Evolutionary conservation across 2,329 filamentous ascomycete species (phyloP), one percentile per base, ranked within the genome.

Genomic region (Arthrobotrys pseudoclavata): DNA sequence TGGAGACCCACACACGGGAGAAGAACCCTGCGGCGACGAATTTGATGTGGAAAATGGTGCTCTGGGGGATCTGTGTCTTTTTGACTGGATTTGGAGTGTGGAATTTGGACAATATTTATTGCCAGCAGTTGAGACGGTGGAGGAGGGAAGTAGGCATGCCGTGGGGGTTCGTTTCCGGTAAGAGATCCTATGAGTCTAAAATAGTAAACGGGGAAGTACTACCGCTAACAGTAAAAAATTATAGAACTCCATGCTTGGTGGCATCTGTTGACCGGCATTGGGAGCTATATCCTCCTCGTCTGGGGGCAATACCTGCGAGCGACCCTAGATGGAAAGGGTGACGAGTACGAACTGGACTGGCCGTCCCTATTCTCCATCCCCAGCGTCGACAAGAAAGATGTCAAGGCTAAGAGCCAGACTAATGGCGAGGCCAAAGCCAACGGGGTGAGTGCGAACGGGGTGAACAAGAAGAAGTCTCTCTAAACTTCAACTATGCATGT

Each of bases 241-340:
- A 37, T 55, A 57, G 81, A 82, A 71, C 79, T 81, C 3, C 81
- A 82, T 66, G 81, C 80, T 10, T 81, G 80, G 79, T 82, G 91
- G 91, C 92, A 95, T 84, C 82, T 95, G 42, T 90, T 95, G 87
- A 96, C 93, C 0, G 92, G 92, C 12, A 86, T 91, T 40, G 93
- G 93, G 83, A 92, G 92, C 15, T 96, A 96, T 83, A 91, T 91
- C 82, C 93, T 95, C 82, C 93, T 96, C 80, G 86, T 89, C 13
- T 96, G 93, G 92, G 91, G 92, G 13, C 55, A 79, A 64, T 95
- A 92, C 91, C 86, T 96, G 18, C 88, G 92, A 47, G 90, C 91
- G 79, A 93, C 92, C 81, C 85, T 96, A 61, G 92, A 94, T 79
- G 89, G 89, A 2, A 87, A 87, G 53, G 91, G 93, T 81, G 88